Conservation (phyloP, 2,329 filamentous ascomycete genomes). For the Chalaropsis thielavioides region DNA sequence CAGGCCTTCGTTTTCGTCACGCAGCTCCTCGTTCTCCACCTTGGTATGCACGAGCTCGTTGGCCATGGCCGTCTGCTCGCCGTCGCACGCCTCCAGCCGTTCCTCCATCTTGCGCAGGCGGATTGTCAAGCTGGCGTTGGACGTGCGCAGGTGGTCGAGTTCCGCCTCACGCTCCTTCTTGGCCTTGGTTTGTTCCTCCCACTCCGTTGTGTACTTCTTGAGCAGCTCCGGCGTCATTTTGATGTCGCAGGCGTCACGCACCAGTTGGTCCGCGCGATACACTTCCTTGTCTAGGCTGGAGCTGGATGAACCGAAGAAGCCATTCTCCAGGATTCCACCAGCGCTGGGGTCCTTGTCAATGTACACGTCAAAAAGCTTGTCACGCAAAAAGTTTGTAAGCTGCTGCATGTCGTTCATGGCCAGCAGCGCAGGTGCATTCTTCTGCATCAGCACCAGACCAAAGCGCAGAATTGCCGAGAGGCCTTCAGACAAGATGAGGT, state of each 20-base stretch:
- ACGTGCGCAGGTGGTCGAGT: conserved; percentile 54
- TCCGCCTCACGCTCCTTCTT: conserved; percentile 76
- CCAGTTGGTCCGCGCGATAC: conserved; percentile 84
- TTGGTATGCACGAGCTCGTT: conserved; percentile 86
- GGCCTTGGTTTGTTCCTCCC: conserved; percentile 75
- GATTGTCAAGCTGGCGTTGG: conserved; percentile 52
- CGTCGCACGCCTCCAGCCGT: conserved; percentile 73
- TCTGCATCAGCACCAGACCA: conserved; percentile 89
- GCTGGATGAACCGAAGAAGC: conserved; percentile 89
- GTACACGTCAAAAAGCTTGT: conserved; percentile 89
- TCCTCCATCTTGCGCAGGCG: conserved; percentile 79
- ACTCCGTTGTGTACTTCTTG: conserved; percentile 67
- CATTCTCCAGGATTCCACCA: conserved; percentile 86
- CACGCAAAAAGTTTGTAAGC: conserved; percentile 80
- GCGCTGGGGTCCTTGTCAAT: conserved; percentile 87
- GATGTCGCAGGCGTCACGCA: conserved; percentile 81
- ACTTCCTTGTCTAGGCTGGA: conserved; percentile 87
- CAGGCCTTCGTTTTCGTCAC: conserved; percentile 78
- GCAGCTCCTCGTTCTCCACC: conserved; percentile 80
- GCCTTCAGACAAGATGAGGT: conserved; percentile 85
- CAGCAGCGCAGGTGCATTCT: conserved; percentile 66
- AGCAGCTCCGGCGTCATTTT: conserved; percentile 73
- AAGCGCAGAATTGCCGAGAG: conserved; percentile 89
- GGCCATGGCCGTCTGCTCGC: conserved; percentile 78
- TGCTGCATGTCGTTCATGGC: conserved; percentile 82